These are phyloP conservation scores for Candida koratica DNA, from an alignment of 805 yeast genomes.

Conservation along the genomic window DNA sequence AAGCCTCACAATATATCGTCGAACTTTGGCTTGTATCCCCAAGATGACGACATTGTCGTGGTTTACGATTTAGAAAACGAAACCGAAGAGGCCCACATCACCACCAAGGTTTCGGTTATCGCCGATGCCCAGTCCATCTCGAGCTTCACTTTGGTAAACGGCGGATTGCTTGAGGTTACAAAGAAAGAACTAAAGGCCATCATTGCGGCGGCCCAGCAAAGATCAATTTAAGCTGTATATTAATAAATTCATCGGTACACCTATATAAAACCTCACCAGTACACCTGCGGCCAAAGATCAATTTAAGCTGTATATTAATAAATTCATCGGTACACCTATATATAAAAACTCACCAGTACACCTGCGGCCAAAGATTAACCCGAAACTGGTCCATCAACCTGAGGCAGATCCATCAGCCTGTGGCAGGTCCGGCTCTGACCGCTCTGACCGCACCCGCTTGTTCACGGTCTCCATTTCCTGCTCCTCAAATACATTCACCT, in stretches of 20 bases:
- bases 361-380: too few species aligned
- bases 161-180: conserved; percentile 40
- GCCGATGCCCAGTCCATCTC: conserved; percentile 9
- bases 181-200: conserved; percentile 46
- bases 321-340: too few species aligned
- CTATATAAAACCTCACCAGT: too few species aligned
- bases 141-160: conserved; percentile 45
- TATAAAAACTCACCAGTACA: too few species aligned
- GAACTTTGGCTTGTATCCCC: conserved; percentile 14
- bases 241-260: too few species aligned
- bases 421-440: too few species aligned
- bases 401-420: too few species aligned
- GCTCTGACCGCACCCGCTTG: conserved; percentile 1
- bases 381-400: too few species aligned
- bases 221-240: too few species aligned
- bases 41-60: conserved; percentile 10
- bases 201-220: conserved; percentile 42
- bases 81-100: conserved; percentile 14
- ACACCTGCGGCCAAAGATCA: too few species aligned
- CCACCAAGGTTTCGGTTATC: conserved; percentile 11
- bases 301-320: too few species aligned
- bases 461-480: conserved; percentile 9
- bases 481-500: conserved; percentile 8
- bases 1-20: conserved; percentile 10
- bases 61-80: conserved; percentile 17